These are phyloP conservation scores for Myriosclerotinia duriaeana DNA, from an alignment of 2,329 filamentous ascomycete genomes.

Conservation along the genomic window DNA sequence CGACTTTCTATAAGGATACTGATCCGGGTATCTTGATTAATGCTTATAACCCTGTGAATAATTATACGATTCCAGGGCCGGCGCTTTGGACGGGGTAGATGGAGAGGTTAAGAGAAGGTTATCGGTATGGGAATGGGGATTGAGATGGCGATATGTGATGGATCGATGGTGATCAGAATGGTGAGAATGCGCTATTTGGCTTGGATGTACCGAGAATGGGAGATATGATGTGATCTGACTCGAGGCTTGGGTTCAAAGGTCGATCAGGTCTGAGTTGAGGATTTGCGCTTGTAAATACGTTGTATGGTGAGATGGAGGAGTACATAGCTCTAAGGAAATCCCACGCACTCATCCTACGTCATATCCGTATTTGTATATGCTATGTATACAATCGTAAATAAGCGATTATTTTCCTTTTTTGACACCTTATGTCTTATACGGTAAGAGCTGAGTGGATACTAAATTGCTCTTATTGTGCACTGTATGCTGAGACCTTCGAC, in stretches of 20 bases:
- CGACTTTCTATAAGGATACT: slow-evolving; percentile 44
- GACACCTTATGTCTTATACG: no score
- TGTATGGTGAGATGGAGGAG: neutral
- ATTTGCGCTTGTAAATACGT: neutral
- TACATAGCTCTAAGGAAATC: neutral
- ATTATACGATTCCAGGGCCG: slow-evolving; percentile 31
- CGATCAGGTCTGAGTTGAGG: no score
- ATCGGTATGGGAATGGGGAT: neutral
- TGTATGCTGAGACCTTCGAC: no score
- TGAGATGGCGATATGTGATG: neutral
- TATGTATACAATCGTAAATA: neutral
- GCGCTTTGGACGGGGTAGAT: slow-evolving; percentile 11
- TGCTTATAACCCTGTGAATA: slow-evolving; percentile 41
- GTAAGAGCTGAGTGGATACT: no score
- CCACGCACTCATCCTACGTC: no score
- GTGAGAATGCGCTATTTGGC: neutral
- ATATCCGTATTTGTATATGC: no score
- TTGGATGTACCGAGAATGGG: neutral
- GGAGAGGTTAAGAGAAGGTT: neutral
- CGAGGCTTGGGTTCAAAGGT: neutral
- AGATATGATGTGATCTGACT: neutral
- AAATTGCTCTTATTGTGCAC: no score
- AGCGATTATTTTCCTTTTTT: no score
- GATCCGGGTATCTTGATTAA: slow-evolving; percentile 46
- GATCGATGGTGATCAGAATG: accelerated